Base-by-base conservation (phyloP, 805 yeast species). In the Schwanniomyces occidentalis region DNA sequence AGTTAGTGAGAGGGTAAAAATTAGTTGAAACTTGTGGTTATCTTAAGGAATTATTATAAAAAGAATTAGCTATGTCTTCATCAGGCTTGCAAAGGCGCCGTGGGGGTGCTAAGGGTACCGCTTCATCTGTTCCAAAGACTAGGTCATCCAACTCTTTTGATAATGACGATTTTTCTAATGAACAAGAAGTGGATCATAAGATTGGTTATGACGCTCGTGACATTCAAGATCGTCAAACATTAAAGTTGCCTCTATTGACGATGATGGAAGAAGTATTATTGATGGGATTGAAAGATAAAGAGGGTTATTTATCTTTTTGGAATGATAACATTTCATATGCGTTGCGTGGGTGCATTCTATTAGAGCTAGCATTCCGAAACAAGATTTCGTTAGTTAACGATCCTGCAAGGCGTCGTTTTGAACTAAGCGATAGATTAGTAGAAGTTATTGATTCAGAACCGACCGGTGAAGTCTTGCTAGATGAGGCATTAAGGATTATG, bases 261-360 rank as follows among this genome's bases (percentile, higher is more conserved):
- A 66, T 93, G 46, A 89, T 93, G 96, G 99, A 93, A 62, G 99
- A 93, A 63, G 96, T 93, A 5, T 69, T 93, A 45, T 73, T 93
- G 44, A 76, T 93, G 69, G 99, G 99, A 4, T 73, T 93, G 46
- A 90, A 91, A 55, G 98, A 93, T 63, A 85, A 85, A 50, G 98
- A 93, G 62, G 99, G 99, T 8, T 89, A 91, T 60, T 71, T 93
- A 28, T 88, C 96, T 18, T 93, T 93, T 64, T 93, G 99, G 99
- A 93, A 93, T 58, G 99, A 93, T 63, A 90, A 88, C 62, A 90
- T 93, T 35, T 88, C 97, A 16, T 93, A 93, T 65, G 96, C 97
- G 1, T 73, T 93, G 40, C 80, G 99, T 51, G 99, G 99, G 8
- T 85, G 96, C 58, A 91, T 93, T 40, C 54, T 93, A 35, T 75